Conservation (phyloP, 2,329 filamentous ascomycete genomes). For the Cordyceps cicadae region DNA sequence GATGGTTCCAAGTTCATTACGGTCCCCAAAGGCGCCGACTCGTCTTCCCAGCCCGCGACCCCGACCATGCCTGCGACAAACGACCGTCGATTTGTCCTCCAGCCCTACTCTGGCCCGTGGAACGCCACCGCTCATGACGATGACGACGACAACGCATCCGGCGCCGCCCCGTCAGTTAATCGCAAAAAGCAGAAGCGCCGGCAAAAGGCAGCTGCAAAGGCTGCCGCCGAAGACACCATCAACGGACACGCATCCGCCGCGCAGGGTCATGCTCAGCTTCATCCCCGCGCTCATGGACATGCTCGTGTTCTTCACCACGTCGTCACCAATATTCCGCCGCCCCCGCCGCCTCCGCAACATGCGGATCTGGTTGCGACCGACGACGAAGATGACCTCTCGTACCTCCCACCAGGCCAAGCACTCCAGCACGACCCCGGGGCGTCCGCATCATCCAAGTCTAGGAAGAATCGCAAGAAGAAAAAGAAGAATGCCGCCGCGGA, state of each 20-base stretch:
- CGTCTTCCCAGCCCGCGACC: conserved; percentile 41
- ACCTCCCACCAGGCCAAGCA: conserved; percentile 34
- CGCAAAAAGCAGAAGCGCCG: conserved; percentile 93
- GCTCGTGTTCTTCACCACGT: not conserved
- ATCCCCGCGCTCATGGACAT: conserved; percentile 12
- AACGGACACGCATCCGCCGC: conserved; percentile 6
- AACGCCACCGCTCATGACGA: conserved; percentile 1
- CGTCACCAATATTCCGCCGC: not conserved
- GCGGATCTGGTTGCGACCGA: conserved; percentile 50
- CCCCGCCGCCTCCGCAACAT: conserved; percentile 22
- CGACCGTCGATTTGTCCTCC: conserved; percentile 16
- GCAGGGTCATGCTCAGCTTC: conserved; percentile 10
- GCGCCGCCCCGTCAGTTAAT: conserved; percentile 52
- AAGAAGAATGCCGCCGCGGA: conserved; percentile 37
- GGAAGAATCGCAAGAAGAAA: conserved; percentile 64
- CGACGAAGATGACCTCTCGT: conserved; percentile 40
- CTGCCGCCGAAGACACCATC: conserved; percentile 32
- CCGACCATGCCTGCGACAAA: conserved; percentile 36
- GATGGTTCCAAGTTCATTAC: conserved; percentile 63
- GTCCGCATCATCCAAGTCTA: conserved; percentile 32
- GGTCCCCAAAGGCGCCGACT: conserved; percentile 48
- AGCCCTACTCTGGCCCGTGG: conserved; percentile 16
- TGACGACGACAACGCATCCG: conserved; percentile 5
- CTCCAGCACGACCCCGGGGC: conserved; percentile 23
- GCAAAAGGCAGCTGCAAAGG: conserved; percentile 71